Evolutionary conservation across 1,139 yeast species (phyloP).

Genomic region (Tardiomyces digboiensis): DNA sequence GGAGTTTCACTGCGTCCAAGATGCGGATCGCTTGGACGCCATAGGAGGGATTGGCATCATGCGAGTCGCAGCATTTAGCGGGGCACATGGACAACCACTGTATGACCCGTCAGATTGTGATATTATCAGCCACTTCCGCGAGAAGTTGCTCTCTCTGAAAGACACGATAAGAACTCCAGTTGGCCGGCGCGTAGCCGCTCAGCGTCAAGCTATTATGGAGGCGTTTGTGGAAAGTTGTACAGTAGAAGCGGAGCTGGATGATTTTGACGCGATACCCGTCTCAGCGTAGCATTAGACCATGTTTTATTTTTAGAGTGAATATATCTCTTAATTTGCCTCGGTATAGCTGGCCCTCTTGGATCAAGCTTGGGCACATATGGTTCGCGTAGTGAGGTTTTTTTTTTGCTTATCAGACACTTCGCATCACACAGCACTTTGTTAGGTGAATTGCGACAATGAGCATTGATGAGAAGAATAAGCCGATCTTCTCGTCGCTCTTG

Average conservation of each 20-base stretch:
- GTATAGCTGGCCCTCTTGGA: too few species aligned
- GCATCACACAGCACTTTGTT: too few species aligned
- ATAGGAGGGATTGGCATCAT: constrained; percentile 29
- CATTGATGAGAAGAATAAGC: not conserved
- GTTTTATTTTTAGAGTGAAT: too few species aligned
- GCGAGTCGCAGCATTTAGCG: constrained; percentile 27
- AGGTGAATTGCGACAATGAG: not conserved
- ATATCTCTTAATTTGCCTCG: too few species aligned
- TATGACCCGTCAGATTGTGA: constrained; percentile 9
- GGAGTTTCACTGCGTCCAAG: constrained; percentile 28
- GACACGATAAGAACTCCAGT: constrained; percentile 22
- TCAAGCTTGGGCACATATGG: too few species aligned
- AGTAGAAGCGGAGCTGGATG: not conserved
- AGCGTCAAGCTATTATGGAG: constrained; percentile 20
- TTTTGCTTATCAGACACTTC: too few species aligned
- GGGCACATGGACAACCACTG: constrained; percentile 21
- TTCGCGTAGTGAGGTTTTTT: too few species aligned
- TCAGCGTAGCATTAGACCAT: too few species aligned
- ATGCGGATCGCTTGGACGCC: constrained; percentile 32
- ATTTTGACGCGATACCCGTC: too few species aligned
- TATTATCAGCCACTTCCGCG: constrained; percentile 21
- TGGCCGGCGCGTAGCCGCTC: constrained; percentile 19
- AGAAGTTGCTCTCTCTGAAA: constrained; percentile 22
- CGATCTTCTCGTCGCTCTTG: constrained; percentile 11
- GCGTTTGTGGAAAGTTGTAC: constrained; percentile 7